Evolutionary conservation across 306 rosid genomes (phyloP), one percentile per base, ranked within the genome.

Genomic region (Cucumis cinereus): DNA sequence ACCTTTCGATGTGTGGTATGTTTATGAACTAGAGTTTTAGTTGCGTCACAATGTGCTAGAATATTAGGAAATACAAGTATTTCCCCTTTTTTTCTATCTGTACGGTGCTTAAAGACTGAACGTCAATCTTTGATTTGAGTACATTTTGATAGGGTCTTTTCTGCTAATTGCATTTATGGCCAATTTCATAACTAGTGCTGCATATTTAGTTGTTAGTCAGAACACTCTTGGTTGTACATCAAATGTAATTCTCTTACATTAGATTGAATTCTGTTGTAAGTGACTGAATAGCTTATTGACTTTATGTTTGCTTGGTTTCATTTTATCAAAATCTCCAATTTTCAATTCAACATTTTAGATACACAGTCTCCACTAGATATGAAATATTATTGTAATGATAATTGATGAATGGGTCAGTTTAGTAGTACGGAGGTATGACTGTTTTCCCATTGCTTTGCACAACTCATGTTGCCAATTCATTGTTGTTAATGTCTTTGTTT

Each of bases 1-100:
- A 16, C 98, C 96, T 71, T 91, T 87, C 72, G 96, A 91, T 85
- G 97, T 91, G 79, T 84, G 98, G 97, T 93, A 89, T 69, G 93
- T 81, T 60, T 73, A 36, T 80, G 70, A 74, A 77, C 77, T 83
- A 54, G 26, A 76, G 59, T 35, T 17, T 78, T 30, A 74, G 15
- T 58, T 76, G 10, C 20, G 10, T 64, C 8, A 60, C n/a, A 0
- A 57, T 22, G 20, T 67, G 54, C 54, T 67, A 41, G n/a, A 22
- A n/a, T 49, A 28, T 71, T 23, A 62, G 55, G 57, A 7, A 9
- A 45, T 45, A 10, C 3, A 70, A 20, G 38, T 8, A 2, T 13
- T 23, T 70, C 3, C 7, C 19, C 5, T 23, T 43, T 22, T 22
- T 16, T n/a, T 30, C 35, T 17, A 66, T 66, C 73, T 66, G 52